Evolutionary conservation across 2,329 filamentous ascomycete genomes (phyloP).

Genomic region (Fusarium nygamai): DNA sequence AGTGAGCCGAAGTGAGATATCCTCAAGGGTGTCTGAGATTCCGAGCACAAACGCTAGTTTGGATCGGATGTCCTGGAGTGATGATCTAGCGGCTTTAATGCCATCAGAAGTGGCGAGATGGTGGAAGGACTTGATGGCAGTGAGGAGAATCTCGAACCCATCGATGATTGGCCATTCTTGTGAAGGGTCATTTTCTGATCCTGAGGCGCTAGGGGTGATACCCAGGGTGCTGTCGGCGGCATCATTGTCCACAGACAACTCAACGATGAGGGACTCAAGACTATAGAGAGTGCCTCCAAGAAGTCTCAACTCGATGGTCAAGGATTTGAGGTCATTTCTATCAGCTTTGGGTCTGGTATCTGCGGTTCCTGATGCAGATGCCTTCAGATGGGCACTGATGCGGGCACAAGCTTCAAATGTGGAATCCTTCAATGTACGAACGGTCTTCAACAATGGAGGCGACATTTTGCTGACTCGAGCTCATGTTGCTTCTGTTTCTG

Average conservation of each 20-base stretch:
- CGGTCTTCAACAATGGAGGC: slow-evolving; percentile 11
- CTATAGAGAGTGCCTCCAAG: slow-evolving; percentile 37
- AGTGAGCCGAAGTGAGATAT: slow-evolving; percentile 34
- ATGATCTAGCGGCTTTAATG: slow-evolving; percentile 31
- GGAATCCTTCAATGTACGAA: slow-evolving; percentile 29
- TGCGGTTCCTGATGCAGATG: not conserved
- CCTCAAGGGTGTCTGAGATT: slow-evolving; percentile 39
- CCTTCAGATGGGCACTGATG: slow-evolving; percentile 22
- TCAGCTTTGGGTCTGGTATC: not conserved
- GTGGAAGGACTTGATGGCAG: slow-evolving; percentile 21
- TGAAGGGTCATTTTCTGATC: not conserved
- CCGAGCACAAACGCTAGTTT: slow-evolving; percentile 40
- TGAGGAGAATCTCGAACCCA: slow-evolving; percentile 34
- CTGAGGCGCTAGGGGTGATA: slow-evolving; percentile 6
- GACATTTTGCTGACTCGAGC: slow-evolving; percentile 9
- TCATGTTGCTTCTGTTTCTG: slow-evolving; percentile 4
- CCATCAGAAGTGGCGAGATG: slow-evolving; percentile 28
- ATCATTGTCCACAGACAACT: slow-evolving; percentile 28
- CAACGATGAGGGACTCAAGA: slow-evolving; percentile 36
- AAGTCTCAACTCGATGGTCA: slow-evolving; percentile 37
- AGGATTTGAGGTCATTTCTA: slow-evolving; percentile 24
- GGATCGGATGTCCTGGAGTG: slow-evolving; percentile 32
- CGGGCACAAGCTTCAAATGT: slow-evolving; percentile 28
- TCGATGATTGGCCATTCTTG: slow-evolving; percentile 37
- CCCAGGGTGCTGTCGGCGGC: slow-evolving; percentile 12